Evolutionary conservation across 2,329 filamentous ascomycete genomes (phyloP).

Genomic region (Magnaporthiopsis rhizophila): DNA sequence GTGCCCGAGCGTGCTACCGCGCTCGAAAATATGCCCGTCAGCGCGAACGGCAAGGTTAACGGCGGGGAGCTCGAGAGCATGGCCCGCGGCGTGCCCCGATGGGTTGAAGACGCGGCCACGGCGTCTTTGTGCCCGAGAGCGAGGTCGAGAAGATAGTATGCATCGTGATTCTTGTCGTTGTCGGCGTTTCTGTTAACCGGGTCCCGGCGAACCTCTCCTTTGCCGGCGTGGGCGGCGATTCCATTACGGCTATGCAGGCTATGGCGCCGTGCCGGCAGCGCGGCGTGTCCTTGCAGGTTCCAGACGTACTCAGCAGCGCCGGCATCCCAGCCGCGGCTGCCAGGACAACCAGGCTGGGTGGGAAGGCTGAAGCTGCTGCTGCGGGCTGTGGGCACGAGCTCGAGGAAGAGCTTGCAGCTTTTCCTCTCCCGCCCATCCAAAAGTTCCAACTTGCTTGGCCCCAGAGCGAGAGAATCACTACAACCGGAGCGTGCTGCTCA

Average conservation of each 20-base stretch:
- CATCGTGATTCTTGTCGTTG: not conserved
- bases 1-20: conserved; percentile 25
- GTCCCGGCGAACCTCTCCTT: not conserved
- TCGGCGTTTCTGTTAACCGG: not conserved
- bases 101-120: too few relatives aligned
- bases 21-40: conserved; percentile 22
- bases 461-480: not conserved
- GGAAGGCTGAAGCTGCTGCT: too few relatives aligned
- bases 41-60: conserved; percentile 27
- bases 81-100: not conserved
- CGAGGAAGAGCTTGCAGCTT: not conserved
- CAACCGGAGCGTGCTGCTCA: not conserved
- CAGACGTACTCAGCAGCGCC: not conserved
- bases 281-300: not conserved
- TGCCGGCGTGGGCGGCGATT: conserved; percentile 1
- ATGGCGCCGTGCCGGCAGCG: not conserved
- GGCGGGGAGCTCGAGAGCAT: conserved; percentile 17
- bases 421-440: not conserved
- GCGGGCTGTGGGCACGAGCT: not conserved
- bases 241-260: conserved; percentile 1
- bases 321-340: not conserved
- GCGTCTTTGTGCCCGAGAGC: too few relatives aligned
- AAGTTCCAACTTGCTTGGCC: not conserved
- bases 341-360: too few relatives aligned
- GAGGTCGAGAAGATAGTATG: too few relatives aligned